phyloP scores from a whole-genome alignment of 805 yeast species.

The Saccharomycopsis sp. region DNA sequence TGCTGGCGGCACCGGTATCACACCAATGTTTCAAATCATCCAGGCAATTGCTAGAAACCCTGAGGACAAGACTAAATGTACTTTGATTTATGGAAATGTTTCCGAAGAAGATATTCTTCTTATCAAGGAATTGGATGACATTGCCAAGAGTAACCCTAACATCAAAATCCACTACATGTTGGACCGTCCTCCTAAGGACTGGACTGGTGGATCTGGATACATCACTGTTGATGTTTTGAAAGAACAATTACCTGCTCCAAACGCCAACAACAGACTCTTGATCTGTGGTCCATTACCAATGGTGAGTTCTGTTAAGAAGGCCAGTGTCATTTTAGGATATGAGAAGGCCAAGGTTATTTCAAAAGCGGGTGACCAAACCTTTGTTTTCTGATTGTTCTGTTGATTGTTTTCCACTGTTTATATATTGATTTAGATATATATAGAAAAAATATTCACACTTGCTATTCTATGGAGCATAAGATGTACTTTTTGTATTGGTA shows the following conservation, averaged over 20 bases:
- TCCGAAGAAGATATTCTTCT: constrained; percentile 74
- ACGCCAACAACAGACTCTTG: constrained; percentile 60
- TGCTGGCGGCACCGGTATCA: constrained; percentile 95
- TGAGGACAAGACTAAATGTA: constrained; percentile 67
- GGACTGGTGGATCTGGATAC: constrained; percentile 78
- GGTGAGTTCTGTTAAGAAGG: constrained; percentile 79
- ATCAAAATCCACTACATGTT: constrained; percentile 68
- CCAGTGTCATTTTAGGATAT: constrained; percentile 60
- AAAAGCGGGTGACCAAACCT: constrained; percentile 84
- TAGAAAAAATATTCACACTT: background rate
- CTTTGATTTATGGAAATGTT: constrained; percentile 76
- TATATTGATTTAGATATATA: no score
- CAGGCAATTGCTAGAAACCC: constrained; percentile 76
- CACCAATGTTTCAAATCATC: constrained; percentile 92
- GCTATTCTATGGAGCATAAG: no score
- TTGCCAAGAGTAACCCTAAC: constrained; percentile 50
- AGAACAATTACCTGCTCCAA: constrained; percentile 53
- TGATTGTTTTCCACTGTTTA: no score
- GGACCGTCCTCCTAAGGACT: constrained; percentile 60
- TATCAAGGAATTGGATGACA: constrained; percentile 68
- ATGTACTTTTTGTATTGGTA: background rate
- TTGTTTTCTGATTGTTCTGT: constrained; percentile 52
- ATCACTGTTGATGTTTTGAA: constrained; percentile 70
- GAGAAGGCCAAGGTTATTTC: constrained; percentile 83
- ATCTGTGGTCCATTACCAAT: constrained; percentile 94